Conservation (phyloP, 2,329 filamentous ascomycete species). For the Fusarium verrucosum region DNA sequence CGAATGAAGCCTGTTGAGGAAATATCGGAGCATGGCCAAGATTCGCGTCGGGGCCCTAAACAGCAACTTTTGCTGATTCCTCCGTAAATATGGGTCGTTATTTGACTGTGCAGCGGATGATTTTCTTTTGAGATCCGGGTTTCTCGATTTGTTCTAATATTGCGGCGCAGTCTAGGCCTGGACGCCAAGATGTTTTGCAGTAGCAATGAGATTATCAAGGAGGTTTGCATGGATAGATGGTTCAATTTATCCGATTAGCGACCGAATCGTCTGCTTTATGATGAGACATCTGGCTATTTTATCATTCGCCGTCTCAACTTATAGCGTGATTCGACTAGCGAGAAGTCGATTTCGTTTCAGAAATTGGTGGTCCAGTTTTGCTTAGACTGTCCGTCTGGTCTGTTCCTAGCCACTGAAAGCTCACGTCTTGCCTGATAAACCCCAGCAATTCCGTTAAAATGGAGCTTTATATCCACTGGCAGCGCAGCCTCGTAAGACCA, state of each 20-base stretch:
- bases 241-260: neutral
- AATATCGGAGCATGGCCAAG: constrained; percentile 22
- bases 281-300: too few relatives aligned
- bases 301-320: neutral
- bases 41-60: neutral
- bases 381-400: too few relatives aligned
- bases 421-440: too few relatives aligned
- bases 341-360: neutral
- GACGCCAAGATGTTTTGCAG: neutral
- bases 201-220: neutral
- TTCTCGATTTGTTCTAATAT: neutral
- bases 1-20: constrained; percentile 20
- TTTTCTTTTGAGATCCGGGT: neutral
- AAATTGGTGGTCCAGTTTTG: too few relatives aligned
- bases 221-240: neutral
- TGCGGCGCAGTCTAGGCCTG: neutral
- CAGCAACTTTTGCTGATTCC: neutral
- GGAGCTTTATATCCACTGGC: too few relatives aligned
- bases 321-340: neutral
- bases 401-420: too few relatives aligned
- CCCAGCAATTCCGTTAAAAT: too few relatives aligned
- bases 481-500: too few relatives aligned
- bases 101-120: neutral
- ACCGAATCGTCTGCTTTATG: neutral
- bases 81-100: neutral